These are phyloP conservation scores for Ricinus communis DNA, from an alignment of 345 rosid species.

Conservation along the genomic window DNA sequence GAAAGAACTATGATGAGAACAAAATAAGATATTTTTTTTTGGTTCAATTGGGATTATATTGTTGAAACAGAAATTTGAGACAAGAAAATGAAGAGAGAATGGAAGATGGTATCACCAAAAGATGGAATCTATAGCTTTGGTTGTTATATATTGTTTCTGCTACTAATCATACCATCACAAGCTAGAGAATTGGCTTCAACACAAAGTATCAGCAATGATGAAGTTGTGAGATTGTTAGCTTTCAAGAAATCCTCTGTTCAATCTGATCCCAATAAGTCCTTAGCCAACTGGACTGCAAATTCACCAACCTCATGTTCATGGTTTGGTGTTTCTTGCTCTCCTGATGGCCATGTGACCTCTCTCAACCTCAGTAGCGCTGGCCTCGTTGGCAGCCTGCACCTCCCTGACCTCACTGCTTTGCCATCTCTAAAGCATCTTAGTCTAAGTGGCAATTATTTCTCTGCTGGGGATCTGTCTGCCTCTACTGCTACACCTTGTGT, in stretches of 20 bases:
- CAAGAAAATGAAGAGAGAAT: constrained; percentile 37
- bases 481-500: constrained; percentile 34
- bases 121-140: constrained; percentile 25
- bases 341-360: constrained; percentile 43
- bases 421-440: constrained; percentile 48
- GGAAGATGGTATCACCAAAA: constrained; percentile 21
- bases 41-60: too few species aligned
- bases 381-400: constrained; percentile 51
- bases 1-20: not conserved
- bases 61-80: constrained; percentile 11
- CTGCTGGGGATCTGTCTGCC: constrained; percentile 45
- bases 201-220: constrained; percentile 32
- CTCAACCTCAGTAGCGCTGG: constrained; percentile 54
- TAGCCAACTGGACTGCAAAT: constrained; percentile 53
- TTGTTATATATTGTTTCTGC: constrained; percentile 22
- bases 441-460: constrained; percentile 56
- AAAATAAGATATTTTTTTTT: not conserved
- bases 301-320: constrained; percentile 54
- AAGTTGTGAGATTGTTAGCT: constrained; percentile 43
- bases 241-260: constrained; percentile 64
- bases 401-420: constrained; percentile 51
- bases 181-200: constrained; percentile 30
- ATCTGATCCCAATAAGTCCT: constrained; percentile 55
- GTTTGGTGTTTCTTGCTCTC: constrained; percentile 73
- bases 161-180: constrained; percentile 23